phyloP scores from a whole-genome alignment of 495 filamentous ascomycete species.

The Penicillium diatomitis region DNA sequence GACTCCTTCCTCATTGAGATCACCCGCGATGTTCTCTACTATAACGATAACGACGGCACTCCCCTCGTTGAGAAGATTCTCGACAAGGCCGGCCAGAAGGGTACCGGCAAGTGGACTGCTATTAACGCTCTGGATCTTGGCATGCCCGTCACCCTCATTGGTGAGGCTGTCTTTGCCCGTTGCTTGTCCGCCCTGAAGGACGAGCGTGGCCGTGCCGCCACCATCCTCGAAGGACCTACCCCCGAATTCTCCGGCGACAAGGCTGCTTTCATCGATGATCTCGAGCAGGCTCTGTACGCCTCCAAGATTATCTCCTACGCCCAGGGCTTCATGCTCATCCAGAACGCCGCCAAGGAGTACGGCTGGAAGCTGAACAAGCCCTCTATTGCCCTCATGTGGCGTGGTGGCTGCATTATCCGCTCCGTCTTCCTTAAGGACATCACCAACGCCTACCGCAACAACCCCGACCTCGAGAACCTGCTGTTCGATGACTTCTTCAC shows the following conservation, averaged over 20 bases:
- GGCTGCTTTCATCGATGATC: conserved; percentile 86
- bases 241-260: conserved; percentile 81
- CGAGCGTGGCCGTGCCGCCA: conserved; percentile 78
- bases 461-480: conserved; percentile 95
- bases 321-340: conserved; percentile 99
- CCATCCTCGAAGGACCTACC: conserved; percentile 66
- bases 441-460: conserved; percentile 87
- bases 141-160: conserved; percentile 97
- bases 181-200: conserved; percentile 91
- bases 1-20: conserved; percentile 99
- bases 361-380: conserved; percentile 99
- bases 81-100: conserved; percentile 97
- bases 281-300: conserved; percentile 97
- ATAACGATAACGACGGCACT: conserved; percentile 85
- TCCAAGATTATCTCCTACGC: conserved; percentile 99
- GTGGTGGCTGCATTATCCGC: conserved; percentile 98
- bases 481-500: conserved; percentile 99
- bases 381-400: conserved; percentile 99
- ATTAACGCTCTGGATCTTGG: conserved; percentile 97
- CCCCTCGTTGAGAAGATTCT: conserved; percentile 97
- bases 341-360: conserved; percentile 94
- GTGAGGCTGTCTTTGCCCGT: conserved; percentile 90
- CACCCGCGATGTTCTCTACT: conserved; percentile 94
- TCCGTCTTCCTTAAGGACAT: conserved; percentile 99
- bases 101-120: conserved; percentile 99